phyloP scores from a whole-genome alignment of 108 stramenopile species.

The Nitzschia sp. region DNA sequence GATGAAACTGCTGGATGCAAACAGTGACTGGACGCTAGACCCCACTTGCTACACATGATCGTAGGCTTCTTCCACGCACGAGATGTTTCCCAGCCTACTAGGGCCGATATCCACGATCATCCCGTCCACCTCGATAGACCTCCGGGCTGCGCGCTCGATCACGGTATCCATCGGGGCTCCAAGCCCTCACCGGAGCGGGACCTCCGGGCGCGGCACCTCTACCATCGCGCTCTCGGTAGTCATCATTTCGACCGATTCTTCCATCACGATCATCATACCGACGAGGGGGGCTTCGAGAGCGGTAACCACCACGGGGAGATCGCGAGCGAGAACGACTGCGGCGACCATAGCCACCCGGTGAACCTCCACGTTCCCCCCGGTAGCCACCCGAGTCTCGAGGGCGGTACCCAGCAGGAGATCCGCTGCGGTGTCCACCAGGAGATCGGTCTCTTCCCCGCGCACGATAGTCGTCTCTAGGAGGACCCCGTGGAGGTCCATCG shows the following conservation, averaged over 20 bases:
- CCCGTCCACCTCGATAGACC: slow-evolving; percentile 12
- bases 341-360: slow-evolving; percentile 32
- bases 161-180: slow-evolving; percentile 19
- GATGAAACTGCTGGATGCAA: too few relatives aligned
- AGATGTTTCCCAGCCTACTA: too few relatives aligned
- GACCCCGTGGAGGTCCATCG: slow-evolving; percentile 1
- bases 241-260: slow-evolving; percentile 18
- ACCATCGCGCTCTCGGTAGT: slow-evolving; percentile 17
- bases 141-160: slow-evolving; percentile 21
- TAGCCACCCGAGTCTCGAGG: slow-evolving; percentile 5
- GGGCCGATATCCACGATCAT: slow-evolving; percentile 25
- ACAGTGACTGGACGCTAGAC: too few relatives aligned
- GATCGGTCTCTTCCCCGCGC: slow-evolving; percentile 16
- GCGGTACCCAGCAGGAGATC: slow-evolving; percentile 21
- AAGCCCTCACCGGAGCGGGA: slow-evolving; percentile 21
- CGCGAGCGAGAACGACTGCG: slow-evolving; percentile 39
- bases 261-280: slow-evolving; percentile 41
- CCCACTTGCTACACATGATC: too few relatives aligned
- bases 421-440: slow-evolving; percentile 28
- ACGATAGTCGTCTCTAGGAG: slow-evolving; percentile 18
- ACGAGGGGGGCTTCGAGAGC: slow-evolving; percentile 44
- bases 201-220: slow-evolving; percentile 8
- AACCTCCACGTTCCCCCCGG: slow-evolving; percentile 22
- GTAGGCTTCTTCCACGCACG: too few relatives aligned
- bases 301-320: slow-evolving; percentile 27